Conservation (phyloP, 805 yeast species). For the Jamesozyma hellenica region DNA sequence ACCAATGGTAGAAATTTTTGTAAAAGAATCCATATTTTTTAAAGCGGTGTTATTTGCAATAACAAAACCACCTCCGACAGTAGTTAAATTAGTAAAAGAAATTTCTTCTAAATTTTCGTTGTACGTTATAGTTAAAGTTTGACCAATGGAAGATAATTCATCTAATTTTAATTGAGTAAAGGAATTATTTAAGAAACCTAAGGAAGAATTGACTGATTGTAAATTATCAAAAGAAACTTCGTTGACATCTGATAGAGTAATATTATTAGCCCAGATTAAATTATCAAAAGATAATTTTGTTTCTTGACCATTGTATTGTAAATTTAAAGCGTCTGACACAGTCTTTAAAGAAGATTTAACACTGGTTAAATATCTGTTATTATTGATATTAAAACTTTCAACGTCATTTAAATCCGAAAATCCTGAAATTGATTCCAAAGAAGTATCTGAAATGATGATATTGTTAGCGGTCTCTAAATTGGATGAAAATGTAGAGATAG, state of each 20-base stretch:
- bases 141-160: constrained; percentile 57
- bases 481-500: constrained; percentile 61
- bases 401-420: constrained; percentile 36
- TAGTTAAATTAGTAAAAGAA: constrained; percentile 58
- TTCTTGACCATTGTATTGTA: constrained; percentile 74
- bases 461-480: constrained; percentile 60
- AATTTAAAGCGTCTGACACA: constrained; percentile 63
- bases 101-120: constrained; percentile 63
- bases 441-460: constrained; percentile 64
- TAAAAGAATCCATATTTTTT: constrained; percentile 59
- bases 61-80: constrained; percentile 87
- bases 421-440: constrained; percentile 58
- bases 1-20: constrained; percentile 58
- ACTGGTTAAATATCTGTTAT: constrained; percentile 69
- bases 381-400: constrained; percentile 70
- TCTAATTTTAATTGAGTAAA: constrained; percentile 46
- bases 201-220: constrained; percentile 64
- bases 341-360: constrained; percentile 62
- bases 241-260: constrained; percentile 70
- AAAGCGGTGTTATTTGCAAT: constrained; percentile 76
- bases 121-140: constrained; percentile 62
- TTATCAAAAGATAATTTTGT: constrained; percentile 59
- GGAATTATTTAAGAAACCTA: constrained; percentile 68
- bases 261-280: constrained; percentile 77
- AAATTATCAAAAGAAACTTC: constrained; percentile 65